Evolutionary conservation across 225 moss, liverwort and hornwort species (phyloP).

Genomic region (Bryoerythrophyllum caledonicum): DNA sequence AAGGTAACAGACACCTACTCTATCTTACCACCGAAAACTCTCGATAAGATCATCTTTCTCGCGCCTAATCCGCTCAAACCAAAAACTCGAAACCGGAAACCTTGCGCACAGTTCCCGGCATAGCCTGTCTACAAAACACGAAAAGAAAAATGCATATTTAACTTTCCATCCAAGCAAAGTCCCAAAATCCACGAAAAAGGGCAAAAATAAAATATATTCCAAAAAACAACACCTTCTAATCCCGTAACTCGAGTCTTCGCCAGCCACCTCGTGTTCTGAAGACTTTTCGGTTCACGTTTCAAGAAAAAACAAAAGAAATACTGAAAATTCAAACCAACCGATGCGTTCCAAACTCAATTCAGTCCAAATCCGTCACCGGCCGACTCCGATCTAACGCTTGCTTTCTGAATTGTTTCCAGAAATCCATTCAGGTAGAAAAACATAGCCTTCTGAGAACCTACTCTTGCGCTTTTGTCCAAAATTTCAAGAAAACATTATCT

Average conservation of each 20-base stretch:
- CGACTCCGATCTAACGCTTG: neutral
- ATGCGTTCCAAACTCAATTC: neutral
- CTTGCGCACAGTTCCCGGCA: neutral
- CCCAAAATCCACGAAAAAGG: neutral
- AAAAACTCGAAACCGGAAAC: conserved; percentile 16
- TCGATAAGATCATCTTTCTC: conserved; percentile 3
- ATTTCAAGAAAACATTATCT: too few species aligned
- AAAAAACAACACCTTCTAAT: neutral
- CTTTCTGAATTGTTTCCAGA: neutral
- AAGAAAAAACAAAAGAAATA: neutral
- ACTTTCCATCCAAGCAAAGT: neutral
- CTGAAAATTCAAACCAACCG: neutral
- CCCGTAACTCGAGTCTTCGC: neutral
- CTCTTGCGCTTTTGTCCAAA: neutral
- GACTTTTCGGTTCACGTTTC: neutral
- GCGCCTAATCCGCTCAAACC: conserved; percentile 7
- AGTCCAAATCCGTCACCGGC: neutral
- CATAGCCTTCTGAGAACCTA: neutral
- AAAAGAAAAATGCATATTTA: neutral
- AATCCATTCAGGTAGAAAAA: neutral
- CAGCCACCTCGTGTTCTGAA: neutral
- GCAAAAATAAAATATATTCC: neutral
- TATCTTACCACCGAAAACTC: conserved; percentile 21
- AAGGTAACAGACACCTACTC: conserved; percentile 26
- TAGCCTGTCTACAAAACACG: neutral